These are phyloP conservation scores for Ammopiptanthus mongolicus DNA, from an alignment of 306 rosid species.

Conservation along the genomic window DNA sequence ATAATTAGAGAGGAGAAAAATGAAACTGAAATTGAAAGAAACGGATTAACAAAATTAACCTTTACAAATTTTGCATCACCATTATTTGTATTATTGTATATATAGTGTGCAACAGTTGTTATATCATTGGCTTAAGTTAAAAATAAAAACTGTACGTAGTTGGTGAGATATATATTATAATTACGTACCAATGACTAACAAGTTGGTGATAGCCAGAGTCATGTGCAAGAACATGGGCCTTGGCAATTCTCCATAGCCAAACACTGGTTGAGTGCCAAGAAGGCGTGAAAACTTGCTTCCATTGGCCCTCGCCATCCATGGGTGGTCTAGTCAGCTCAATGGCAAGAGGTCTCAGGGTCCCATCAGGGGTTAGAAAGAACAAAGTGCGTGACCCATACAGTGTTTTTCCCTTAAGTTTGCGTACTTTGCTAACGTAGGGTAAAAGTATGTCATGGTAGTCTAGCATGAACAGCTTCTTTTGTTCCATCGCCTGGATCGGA, in stretches of 20 bases:
- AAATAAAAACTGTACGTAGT: neutral
- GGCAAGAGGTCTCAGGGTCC: conserved; percentile 63
- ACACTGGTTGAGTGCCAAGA: conserved; percentile 56
- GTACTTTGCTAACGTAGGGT: conserved; percentile 62
- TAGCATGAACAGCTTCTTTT: conserved; percentile 61
- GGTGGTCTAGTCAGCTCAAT: conserved; percentile 79
- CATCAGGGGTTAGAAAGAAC: conserved; percentile 55
- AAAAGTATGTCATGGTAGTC: conserved; percentile 71
- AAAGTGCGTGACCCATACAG: conserved; percentile 78
- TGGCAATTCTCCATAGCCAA: conserved; percentile 92
- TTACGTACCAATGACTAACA: conserved; percentile 68
- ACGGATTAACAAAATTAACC: neutral
- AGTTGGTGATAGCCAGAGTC: conserved; percentile 90
- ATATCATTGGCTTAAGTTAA: too few relatives aligned
- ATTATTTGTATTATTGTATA: neutral
- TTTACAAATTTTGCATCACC: neutral
- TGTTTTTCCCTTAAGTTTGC: conserved; percentile 51
- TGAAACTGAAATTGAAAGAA: neutral
- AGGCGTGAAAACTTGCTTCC: conserved; percentile 63
- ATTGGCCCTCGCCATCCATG: conserved; percentile 43
- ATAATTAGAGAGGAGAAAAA: neutral
- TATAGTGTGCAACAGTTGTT: too few relatives aligned
- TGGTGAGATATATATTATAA: neutral
- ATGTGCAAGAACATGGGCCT: conserved; percentile 81
- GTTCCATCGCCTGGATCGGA: conserved; percentile 54